phyloP scores from a whole-genome alignment of 352 stramenopile genomes.

The Thalassiosira allenii region DNA sequence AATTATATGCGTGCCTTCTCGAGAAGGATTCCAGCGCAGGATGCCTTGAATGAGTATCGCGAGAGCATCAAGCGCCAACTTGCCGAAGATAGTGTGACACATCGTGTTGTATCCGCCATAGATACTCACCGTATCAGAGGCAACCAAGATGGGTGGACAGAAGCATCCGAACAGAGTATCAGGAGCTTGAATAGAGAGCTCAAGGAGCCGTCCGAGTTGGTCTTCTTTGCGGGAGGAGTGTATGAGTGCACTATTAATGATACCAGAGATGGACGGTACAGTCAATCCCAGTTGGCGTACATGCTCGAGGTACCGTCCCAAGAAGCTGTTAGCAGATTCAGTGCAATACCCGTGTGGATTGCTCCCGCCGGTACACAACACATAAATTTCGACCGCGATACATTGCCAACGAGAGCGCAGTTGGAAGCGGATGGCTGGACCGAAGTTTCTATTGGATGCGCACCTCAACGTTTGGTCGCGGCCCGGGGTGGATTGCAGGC shows the following conservation, averaged over 20 bases:
- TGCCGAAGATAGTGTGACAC: neutral
- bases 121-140: neutral
- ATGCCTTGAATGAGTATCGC: neutral
- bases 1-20: neutral
- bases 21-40: neutral
- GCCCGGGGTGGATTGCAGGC: neutral
- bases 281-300: constrained; percentile 15
- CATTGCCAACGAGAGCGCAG: neutral
- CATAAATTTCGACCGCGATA: constrained; percentile 13
- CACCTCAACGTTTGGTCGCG: neutral
- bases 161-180: neutral
- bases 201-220: neutral
- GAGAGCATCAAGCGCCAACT: neutral
- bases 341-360: constrained; percentile 8
- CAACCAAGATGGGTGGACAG: neutral
- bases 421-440: constrained; percentile 1
- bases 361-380: constrained; percentile 1
- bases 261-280: neutral
- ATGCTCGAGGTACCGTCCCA: constrained; percentile 14
- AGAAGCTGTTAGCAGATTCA: neutral
- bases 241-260: constrained; percentile 28
- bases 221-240: constrained; percentile 8
- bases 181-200: neutral
- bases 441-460: constrained; percentile 12
- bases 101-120: neutral